Evolutionary conservation across 148 eudicot genomes (phyloP).

Genomic region (Vaccinium darrowii): DNA sequence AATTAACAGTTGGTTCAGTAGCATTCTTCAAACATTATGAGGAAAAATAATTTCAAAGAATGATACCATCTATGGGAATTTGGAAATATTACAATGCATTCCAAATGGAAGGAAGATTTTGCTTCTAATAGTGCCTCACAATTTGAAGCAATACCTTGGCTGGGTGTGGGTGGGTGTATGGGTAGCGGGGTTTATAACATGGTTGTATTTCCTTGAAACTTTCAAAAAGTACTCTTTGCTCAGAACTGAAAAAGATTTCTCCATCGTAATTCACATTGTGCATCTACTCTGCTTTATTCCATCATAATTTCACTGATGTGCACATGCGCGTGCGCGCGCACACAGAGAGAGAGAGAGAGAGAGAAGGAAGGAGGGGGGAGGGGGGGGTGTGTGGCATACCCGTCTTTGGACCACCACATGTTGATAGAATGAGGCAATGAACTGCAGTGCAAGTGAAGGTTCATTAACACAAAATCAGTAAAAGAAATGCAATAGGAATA

Average conservation of each 20-base stretch:
- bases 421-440: conserved; percentile 91
- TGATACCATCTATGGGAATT: background rate
- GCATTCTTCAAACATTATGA: background rate
- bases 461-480: background rate
- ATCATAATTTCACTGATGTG: too few relatives aligned
- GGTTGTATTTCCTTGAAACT: background rate
- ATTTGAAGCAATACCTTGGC: background rate
- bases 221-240: background rate
- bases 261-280: background rate
- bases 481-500: background rate
- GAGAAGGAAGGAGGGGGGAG: background rate
- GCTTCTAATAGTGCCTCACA: background rate
- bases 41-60: background rate
- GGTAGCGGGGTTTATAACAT: background rate
- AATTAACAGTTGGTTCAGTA: background rate
- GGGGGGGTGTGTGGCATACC: conserved; percentile 32
- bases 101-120: background rate
- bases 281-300: background rate
- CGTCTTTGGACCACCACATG: conserved; percentile 94
- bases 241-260: background rate
- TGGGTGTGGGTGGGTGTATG: background rate
- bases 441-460: conserved; percentile 48
- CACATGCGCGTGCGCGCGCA: background rate
- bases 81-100: background rate
- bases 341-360: conserved; percentile 18